Conservation (phyloP, 2,329 filamentous ascomycete species). For the Rhynchosporium graminicola region DNA sequence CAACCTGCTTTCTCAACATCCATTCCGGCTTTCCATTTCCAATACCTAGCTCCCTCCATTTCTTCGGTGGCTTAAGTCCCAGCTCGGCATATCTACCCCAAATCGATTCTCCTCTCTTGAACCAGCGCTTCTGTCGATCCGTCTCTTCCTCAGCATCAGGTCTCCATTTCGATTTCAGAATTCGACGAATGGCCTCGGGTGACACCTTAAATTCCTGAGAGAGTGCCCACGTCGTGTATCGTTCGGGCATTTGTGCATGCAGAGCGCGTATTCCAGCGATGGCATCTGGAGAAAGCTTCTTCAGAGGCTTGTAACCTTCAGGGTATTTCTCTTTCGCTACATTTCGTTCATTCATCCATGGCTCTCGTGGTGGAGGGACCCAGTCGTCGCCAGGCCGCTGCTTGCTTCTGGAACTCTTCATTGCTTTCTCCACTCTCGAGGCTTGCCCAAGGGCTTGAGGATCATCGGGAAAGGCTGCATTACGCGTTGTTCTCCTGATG, state of each 20-base stretch:
- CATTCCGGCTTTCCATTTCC: conserved; percentile 36
- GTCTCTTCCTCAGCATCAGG: conserved; percentile 59
- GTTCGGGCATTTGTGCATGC: conserved; percentile 72
- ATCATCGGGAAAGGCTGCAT: conserved; percentile 21
- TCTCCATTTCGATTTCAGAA: conserved; percentile 77
- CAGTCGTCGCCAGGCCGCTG: conserved; percentile 22
- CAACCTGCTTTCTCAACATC: conserved; percentile 20
- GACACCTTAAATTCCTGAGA: conserved; percentile 83
- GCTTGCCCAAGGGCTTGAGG: conserved; percentile 3
- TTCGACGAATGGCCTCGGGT: conserved; percentile 81
- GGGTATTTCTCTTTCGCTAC: conserved; percentile 77
- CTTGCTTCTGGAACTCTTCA: background rate
- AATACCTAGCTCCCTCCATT: conserved; percentile 52
- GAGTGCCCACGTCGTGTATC: conserved; percentile 73
- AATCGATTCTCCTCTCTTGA: conserved; percentile 58
- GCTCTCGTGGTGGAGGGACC: conserved; percentile 43
- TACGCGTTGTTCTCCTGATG: conserved; percentile 6
- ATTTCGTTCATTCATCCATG: conserved; percentile 76
- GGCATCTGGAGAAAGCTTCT: conserved; percentile 88
- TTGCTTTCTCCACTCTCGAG: background rate
- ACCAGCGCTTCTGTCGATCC: conserved; percentile 61
- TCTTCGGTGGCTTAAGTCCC: conserved; percentile 61
- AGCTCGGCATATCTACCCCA: conserved; percentile 62
- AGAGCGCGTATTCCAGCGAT: conserved; percentile 86
- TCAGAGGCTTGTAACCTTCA: conserved; percentile 78